Evolutionary conservation across 1,284 basidiomycete species (phyloP).

Genomic region (Mycosarcoma mackinlayi): DNA sequence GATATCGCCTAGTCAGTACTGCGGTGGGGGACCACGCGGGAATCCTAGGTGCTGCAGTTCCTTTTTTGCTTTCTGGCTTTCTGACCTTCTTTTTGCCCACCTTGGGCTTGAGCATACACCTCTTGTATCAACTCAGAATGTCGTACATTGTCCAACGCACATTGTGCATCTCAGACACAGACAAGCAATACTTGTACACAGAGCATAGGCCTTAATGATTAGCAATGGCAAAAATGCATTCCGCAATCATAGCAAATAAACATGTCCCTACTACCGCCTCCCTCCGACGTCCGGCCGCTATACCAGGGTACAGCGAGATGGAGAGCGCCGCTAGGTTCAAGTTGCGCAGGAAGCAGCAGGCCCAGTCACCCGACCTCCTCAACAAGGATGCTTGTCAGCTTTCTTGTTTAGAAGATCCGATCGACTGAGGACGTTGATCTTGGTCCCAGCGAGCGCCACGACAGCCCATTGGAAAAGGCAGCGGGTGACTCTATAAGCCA

Average conservation of each 20-base stretch:
- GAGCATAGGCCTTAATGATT: too few species aligned
- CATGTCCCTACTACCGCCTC: slow-evolving; percentile 54
- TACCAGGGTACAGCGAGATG: slow-evolving; percentile 35
- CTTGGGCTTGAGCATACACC: too few species aligned
- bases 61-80: not conserved
- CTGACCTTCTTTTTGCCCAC: too few species aligned
- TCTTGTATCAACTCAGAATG: too few species aligned
- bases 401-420: slow-evolving; percentile 1
- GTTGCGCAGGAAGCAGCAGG: slow-evolving; percentile 54
- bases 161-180: too few species aligned
- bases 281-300: slow-evolving; percentile 54
- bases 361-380: not conserved
- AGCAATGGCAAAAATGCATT: too few species aligned
- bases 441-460: slow-evolving; percentile 57
- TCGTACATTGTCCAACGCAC: too few species aligned
- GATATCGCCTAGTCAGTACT: slow-evolving; percentile 84
- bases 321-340: slow-evolving; percentile 54
- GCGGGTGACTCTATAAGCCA: slow-evolving; percentile 59
- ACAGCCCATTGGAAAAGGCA: slow-evolving; percentile 51
- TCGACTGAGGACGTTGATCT: slow-evolving; percentile 37
- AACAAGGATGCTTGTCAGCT: slow-evolving; percentile 48
- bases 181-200: too few species aligned
- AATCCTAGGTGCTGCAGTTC: slow-evolving; percentile 84
- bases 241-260: too few species aligned
- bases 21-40: slow-evolving; percentile 84